Percentiles rank a stretch among this genome's conserved stretches.
These are phyloP conservation scores for Acanthamoeba healyi DNA, from an alignment of 208 protist species.

Conservation along the genomic window DNA sequence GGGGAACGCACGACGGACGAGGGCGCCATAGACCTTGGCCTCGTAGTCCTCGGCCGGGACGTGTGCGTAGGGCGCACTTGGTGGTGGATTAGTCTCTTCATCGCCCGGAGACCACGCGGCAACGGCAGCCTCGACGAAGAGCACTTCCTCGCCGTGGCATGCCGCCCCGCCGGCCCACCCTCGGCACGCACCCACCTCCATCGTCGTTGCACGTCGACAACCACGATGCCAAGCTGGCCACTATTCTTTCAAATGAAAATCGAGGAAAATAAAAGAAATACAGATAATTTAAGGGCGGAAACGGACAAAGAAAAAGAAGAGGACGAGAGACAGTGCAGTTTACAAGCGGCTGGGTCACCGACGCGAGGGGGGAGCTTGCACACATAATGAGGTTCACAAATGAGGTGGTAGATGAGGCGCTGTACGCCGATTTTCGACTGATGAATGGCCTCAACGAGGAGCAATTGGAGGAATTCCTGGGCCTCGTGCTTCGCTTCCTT, in stretches of 20 bases:
- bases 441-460: constrained; percentile 58
- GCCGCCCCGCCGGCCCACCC: not conserved
- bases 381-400: constrained; percentile 69
- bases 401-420: constrained; percentile 46
- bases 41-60: not conserved
- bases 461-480: constrained; percentile 57
- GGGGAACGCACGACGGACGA: not conserved
- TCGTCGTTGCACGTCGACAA: too few species aligned
- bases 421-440: constrained; percentile 48
- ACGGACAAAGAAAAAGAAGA: not conserved
- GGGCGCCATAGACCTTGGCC: not conserved
- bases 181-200: not conserved
- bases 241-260: not conserved
- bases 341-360: too few species aligned
- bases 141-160: constrained; percentile 10
- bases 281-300: not conserved
- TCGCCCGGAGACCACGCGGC: not conserved
- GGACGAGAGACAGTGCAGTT: too few species aligned
- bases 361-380: too few species aligned
- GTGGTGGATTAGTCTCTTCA: not conserved
- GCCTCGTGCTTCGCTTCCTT: constrained; percentile 43
- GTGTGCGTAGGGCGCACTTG: not conserved
- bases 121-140: not conserved
- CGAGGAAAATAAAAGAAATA: not conserved
- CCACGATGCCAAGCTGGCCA: too few species aligned